Evolutionary conservation across 2,329 filamentous ascomycete species (phyloP).

Genomic region (Talaromyces rugulosus): DNA sequence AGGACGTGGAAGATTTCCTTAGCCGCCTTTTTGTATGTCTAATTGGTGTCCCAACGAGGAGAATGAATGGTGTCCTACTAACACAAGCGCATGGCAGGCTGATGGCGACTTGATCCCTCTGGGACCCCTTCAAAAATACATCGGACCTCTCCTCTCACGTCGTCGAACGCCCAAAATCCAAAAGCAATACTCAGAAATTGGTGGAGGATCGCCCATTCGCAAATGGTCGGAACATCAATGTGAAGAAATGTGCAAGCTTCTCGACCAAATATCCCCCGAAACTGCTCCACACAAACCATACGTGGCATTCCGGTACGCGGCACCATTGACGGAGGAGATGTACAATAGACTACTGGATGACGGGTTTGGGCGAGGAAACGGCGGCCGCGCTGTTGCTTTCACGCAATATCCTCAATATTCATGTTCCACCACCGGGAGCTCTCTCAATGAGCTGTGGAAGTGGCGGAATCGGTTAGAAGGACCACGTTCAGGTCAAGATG

Average conservation of each 20-base stretch:
- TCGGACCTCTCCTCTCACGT: slow-evolving; percentile 80
- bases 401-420: slow-evolving; percentile 99
- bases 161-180: slow-evolving; percentile 93
- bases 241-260: slow-evolving; percentile 92
- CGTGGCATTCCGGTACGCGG: slow-evolving; percentile 92
- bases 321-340: slow-evolving; percentile 91
- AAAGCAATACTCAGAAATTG: slow-evolving; percentile 92
- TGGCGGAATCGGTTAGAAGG: slow-evolving; percentile 84
- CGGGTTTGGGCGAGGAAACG: slow-evolving; percentile 82
- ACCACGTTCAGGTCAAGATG: slow-evolving; percentile 54
- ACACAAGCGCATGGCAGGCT: slow-evolving; percentile 51
- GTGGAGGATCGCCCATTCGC: slow-evolving; percentile 94
- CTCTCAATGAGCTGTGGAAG: slow-evolving; percentile 96
- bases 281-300: slow-evolving; percentile 97
- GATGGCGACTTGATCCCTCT: slow-evolving; percentile 95
- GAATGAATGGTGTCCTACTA: background rate
- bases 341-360: slow-evolving; percentile 78
- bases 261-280: slow-evolving; percentile 85
- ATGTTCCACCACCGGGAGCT: slow-evolving; percentile 94
- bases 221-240: slow-evolving; percentile 97
- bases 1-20: slow-evolving; percentile 85
- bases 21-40: slow-evolving; percentile 83
- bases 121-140: slow-evolving; percentile 81
- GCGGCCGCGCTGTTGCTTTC: slow-evolving; percentile 92
- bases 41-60: slow-evolving; percentile 9